phyloP scores from a whole-genome alignment of 768 basidiomycete species.

The Lactifluus hygrophoroides region DNA sequence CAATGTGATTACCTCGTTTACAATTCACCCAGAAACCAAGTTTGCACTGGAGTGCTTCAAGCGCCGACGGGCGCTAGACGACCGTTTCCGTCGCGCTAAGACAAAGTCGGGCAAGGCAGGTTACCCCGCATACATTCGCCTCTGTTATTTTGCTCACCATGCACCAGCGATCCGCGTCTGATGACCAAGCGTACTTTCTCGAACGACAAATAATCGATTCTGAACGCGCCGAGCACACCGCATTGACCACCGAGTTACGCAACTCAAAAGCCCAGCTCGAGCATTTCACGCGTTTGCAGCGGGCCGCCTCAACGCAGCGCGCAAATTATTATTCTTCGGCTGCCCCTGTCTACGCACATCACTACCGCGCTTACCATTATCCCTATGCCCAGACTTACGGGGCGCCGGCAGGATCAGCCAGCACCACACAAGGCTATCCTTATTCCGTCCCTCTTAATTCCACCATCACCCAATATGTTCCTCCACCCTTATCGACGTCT shows the following conservation, averaged over 20 bases:
- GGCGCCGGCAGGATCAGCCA: not conserved
- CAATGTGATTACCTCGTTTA: not conserved
- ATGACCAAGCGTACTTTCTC: slow-evolving; percentile 55
- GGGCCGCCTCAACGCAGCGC: slow-evolving; percentile 32
- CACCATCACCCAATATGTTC: slow-evolving; percentile 27
- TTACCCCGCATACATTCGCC: not conserved
- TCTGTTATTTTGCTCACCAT: not conserved
- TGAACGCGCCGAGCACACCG: slow-evolving; percentile 54
- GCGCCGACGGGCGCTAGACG: slow-evolving; percentile 45
- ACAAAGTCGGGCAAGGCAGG: slow-evolving; percentile 51
- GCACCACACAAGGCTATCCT: slow-evolving; percentile 12
- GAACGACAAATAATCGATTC: slow-evolving; percentile 56
- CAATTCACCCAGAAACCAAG: slow-evolving; percentile 47
- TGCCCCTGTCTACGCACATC: slow-evolving; percentile 31
- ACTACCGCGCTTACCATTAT: slow-evolving; percentile 55
- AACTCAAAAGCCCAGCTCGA: slow-evolving; percentile 57
- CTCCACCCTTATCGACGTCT: slow-evolving; percentile 24
- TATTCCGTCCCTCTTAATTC: slow-evolving; percentile 21
- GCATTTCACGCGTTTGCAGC: slow-evolving; percentile 60
- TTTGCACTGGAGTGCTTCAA: slow-evolving; percentile 61
- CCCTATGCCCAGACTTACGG: slow-evolving; percentile 53
- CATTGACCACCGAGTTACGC: slow-evolving; percentile 51
- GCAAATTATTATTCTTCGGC: slow-evolving; percentile 16
- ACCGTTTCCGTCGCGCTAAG: slow-evolving; percentile 48
- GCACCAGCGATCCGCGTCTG: slow-evolving; percentile 48